Evolutionary conservation across 805 yeast genomes (phyloP).

Genomic region (Saturnispora mendoncae): DNA sequence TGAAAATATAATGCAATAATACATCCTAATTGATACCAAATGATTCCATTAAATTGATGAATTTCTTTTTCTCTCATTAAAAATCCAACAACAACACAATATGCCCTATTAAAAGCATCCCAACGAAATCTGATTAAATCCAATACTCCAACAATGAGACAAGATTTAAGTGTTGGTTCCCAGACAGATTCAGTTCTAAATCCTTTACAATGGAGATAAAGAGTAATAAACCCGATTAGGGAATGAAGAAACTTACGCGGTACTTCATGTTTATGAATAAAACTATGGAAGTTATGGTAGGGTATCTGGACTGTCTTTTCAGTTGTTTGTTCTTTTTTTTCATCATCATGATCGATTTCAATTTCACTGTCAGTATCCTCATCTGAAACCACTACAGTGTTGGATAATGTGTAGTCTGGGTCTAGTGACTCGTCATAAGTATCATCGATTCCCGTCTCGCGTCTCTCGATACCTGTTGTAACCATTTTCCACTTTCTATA

Average conservation of each 20-base stretch:
- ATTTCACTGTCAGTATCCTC: conserved; percentile 7
- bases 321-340: neutral
- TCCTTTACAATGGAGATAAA: conserved; percentile 62
- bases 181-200: conserved; percentile 48
- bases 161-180: conserved; percentile 46
- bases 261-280: conserved; percentile 62
- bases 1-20: conserved; percentile 58
- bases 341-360: conserved; percentile 7
- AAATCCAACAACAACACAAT: conserved; percentile 64
- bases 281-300: conserved; percentile 25
- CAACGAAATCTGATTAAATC: conserved; percentile 62
- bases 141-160: conserved; percentile 46
- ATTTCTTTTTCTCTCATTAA: conserved; percentile 81
- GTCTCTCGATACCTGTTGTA: conserved; percentile 1
- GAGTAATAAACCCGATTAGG: conserved; percentile 75
- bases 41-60: conserved; percentile 67
- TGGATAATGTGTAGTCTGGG: conserved; percentile 21
- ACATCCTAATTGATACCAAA: conserved; percentile 80
- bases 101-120: conserved; percentile 52
- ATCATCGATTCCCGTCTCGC: conserved; percentile 13
- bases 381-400: conserved; percentile 6
- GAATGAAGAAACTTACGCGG: conserved; percentile 86
- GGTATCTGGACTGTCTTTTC: conserved; percentile 10
- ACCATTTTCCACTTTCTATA: neutral
- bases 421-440: conserved; percentile 23